Evolutionary conservation across 768 basidiomycete species (phyloP).

Genomic region (Coprinopsis marcescibilis): DNA sequence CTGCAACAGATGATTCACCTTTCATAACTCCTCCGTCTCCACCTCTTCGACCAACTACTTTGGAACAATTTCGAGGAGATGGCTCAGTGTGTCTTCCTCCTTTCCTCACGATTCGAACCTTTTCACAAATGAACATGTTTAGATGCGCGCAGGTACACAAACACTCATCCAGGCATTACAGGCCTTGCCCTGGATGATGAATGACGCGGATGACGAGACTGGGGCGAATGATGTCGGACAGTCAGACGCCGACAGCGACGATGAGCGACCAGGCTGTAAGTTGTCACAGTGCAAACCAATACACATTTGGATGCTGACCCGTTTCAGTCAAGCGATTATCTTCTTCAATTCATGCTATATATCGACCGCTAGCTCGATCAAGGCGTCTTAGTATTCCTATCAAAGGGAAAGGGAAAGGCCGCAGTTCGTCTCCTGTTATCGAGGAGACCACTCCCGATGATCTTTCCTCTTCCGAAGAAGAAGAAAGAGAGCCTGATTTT

Average conservation of each 20-base stretch:
- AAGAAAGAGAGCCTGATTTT: conserved; percentile 51
- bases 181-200: conserved; percentile 73
- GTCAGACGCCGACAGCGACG: conserved; percentile 59
- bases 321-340: conserved; percentile 46
- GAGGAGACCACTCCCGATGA: conserved; percentile 25
- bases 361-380: conserved; percentile 72
- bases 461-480: conserved; percentile 34
- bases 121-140: conserved; percentile 12
- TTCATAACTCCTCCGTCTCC: conserved; percentile 77
- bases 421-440: conserved; percentile 17
- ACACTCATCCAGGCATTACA: conserved; percentile 86
- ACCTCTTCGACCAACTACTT: conserved; percentile 40
- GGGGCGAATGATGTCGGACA: conserved; percentile 35
- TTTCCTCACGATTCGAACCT: neutral
- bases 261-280: conserved; percentile 42
- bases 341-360: conserved; percentile 85
- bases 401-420: conserved; percentile 6
- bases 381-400: conserved; percentile 34
- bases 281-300: neutral
- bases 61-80: conserved; percentile 56
- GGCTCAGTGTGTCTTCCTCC: conserved; percentile 53
- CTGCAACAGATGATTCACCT: conserved; percentile 33
- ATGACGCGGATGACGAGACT: conserved; percentile 65
- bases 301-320: conserved; percentile 1
- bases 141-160: conserved; percentile 88